phyloP scores from a whole-genome alignment of 495 filamentous ascomycete species.

The Tuber indicum region DNA sequence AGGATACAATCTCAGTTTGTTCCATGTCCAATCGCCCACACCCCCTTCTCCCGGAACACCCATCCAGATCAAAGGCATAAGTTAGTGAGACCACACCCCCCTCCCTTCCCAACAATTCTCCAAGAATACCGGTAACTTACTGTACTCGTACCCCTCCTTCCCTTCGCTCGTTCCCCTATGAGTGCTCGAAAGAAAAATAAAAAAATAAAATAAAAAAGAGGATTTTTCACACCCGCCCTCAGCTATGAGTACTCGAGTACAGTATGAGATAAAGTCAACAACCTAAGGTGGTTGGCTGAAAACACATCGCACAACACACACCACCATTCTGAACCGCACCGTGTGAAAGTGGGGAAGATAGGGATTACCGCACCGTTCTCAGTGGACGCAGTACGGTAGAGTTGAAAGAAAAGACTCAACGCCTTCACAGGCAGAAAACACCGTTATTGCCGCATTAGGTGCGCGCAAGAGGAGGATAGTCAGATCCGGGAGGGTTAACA shows the following conservation, averaged over 20 bases:
- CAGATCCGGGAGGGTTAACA: not conserved
- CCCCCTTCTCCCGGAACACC: not conserved
- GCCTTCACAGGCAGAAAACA: not conserved
- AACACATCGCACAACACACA: not conserved
- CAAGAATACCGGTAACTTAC: not conserved
- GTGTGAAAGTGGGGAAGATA: not conserved
- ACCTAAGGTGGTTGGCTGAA: not conserved
- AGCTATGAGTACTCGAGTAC: no score
- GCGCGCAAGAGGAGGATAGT: not conserved
- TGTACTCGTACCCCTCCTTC: no score
- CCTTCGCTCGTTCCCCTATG: not conserved
- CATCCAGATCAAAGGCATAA: not conserved
- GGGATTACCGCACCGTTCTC: no score
- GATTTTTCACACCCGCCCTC: no score
- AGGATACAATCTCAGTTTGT: no score
- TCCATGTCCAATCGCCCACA: not conserved
- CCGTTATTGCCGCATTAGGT: not conserved
- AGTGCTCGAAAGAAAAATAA: not conserved
- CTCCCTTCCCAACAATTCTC: not conserved
- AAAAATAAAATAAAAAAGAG: no score
- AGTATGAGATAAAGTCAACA: not conserved
- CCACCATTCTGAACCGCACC: no score
- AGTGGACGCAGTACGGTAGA: not conserved
- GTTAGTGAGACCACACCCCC: not conserved
- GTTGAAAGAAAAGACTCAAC: not conserved